These are phyloP conservation scores for Lentinula aciculospora DNA, from an alignment of 768 basidiomycete species.

Conservation along the genomic window DNA sequence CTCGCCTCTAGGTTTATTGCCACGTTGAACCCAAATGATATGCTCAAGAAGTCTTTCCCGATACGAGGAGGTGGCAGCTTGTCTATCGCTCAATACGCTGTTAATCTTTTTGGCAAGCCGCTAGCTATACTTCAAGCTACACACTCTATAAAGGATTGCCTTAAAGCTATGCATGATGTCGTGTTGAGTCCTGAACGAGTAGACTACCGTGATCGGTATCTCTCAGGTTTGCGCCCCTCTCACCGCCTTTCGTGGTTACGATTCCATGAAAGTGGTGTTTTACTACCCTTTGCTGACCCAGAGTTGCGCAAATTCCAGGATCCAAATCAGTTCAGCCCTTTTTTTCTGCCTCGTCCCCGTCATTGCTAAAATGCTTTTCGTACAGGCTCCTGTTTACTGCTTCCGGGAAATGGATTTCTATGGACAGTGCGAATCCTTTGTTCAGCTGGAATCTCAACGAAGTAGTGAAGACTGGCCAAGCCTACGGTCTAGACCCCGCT, in stretches of 20 bases:
- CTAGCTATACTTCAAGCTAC: slow-evolving; percentile 1
- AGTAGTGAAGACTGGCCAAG: slow-evolving; percentile 27
- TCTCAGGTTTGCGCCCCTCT: slow-evolving; percentile 28
- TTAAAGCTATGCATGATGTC: slow-evolving; percentile 24
- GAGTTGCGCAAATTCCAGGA: slow-evolving; percentile 29
- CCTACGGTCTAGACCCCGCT: slow-evolving; percentile 29
- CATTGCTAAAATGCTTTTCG: slow-evolving; percentile 25
- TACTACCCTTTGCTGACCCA: slow-evolving; percentile 43
- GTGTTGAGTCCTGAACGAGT: slow-evolving; percentile 27
- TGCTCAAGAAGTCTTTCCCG: slow-evolving; percentile 5
- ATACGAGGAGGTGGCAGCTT: slow-evolving; percentile 7
- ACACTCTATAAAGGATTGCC: slow-evolving; percentile 6
- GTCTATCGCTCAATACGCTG: neutral
- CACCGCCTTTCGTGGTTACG: slow-evolving; percentile 38
- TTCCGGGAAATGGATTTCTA: neutral
- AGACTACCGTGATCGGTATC: slow-evolving; percentile 35
- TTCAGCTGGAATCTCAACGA: slow-evolving; percentile 21
- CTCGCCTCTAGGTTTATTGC: neutral
- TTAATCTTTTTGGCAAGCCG: slow-evolving; percentile 15
- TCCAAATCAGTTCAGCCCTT: slow-evolving; percentile 30
- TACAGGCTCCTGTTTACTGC: slow-evolving; percentile 2
- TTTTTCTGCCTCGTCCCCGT: slow-evolving; percentile 41
- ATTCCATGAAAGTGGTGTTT: slow-evolving; percentile 32
- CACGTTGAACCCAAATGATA: slow-evolving; percentile 13
- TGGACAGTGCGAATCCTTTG: neutral